Conservation (phyloP, 257 asterid genomes). For the Solanum pimpinellifolium region DNA sequence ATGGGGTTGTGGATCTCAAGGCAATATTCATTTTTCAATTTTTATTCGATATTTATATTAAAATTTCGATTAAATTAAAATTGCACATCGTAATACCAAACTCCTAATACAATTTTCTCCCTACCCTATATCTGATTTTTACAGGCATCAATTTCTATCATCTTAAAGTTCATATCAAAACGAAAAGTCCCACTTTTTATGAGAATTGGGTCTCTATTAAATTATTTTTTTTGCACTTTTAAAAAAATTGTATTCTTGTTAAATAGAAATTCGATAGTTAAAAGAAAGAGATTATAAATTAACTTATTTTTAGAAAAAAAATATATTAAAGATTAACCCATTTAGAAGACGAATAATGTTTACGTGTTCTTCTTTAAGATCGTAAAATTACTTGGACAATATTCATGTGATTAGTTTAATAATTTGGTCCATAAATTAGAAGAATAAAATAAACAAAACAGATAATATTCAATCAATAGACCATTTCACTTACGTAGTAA, state of each 20-base stretch:
- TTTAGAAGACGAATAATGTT: background rate
- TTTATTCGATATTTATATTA: too few species aligned
- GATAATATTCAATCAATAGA: background rate
- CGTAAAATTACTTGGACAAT: background rate
- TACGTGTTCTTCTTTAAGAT: background rate
- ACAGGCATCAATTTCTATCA: background rate
- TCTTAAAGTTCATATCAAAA: background rate
- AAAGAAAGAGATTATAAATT: background rate
- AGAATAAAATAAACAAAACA: background rate
- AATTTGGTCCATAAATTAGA: background rate
- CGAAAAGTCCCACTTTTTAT: background rate
- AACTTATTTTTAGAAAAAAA: background rate
- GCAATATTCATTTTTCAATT: too few species aligned
- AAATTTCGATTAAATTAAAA: too few species aligned
- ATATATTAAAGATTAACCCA: background rate
- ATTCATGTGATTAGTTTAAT: background rate
- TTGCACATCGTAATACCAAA: accelerated
- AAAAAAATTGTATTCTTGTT: accelerated
- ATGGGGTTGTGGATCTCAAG: too few species aligned
- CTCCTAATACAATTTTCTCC: too few species aligned
- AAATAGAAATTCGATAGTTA: background rate
- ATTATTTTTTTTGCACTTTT: too few species aligned
- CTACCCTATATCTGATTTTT: too few species aligned
- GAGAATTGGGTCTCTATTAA: background rate
- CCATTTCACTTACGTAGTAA: background rate